These are phyloP conservation scores for Acanthamoeba triangularis DNA, from an alignment of 208 protist genomes.

Conservation along the genomic window DNA sequence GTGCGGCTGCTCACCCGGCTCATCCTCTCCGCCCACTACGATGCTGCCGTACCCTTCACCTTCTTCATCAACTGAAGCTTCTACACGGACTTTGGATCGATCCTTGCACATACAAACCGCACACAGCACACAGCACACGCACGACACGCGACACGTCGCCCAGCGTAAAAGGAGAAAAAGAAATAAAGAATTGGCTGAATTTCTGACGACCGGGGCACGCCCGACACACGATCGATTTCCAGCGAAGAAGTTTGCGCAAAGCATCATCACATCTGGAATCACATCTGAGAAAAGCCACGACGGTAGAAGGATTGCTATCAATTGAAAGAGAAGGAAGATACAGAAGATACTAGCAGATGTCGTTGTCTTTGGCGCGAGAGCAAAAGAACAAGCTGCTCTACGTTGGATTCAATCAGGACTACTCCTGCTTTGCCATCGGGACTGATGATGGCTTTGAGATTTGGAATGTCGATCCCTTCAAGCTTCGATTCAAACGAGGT, in stretches of 20 bases:
- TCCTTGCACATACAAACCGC: neutral
- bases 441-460: constrained; percentile 94
- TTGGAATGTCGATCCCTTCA: constrained; percentile 95
- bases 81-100: neutral
- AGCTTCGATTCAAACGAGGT: constrained; percentile 93
- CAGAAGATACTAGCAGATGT: neutral
- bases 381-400: constrained; percentile 90
- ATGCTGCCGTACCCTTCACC: neutral
- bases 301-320: neutral
- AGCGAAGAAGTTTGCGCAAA: too few relatives aligned
- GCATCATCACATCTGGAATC: neutral
- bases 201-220: too few relatives aligned
- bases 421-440: constrained; percentile 93
- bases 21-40: neutral
- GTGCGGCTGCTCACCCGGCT: constrained; percentile 5
- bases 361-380: constrained; percentile 53
- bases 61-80: constrained; percentile 39
- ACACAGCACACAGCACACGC: too few relatives aligned
- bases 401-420: constrained; percentile 95
- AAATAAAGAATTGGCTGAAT: too few relatives aligned
- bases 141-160: too few relatives aligned
- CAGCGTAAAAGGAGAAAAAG: too few relatives aligned
- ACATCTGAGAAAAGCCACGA: neutral
- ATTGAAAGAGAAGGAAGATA: neutral
- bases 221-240: too few relatives aligned